Evolutionary conservation across 1,284 basidiomycete genomes (phyloP).

Genomic region (Rugiboletus extremiorientalis): DNA sequence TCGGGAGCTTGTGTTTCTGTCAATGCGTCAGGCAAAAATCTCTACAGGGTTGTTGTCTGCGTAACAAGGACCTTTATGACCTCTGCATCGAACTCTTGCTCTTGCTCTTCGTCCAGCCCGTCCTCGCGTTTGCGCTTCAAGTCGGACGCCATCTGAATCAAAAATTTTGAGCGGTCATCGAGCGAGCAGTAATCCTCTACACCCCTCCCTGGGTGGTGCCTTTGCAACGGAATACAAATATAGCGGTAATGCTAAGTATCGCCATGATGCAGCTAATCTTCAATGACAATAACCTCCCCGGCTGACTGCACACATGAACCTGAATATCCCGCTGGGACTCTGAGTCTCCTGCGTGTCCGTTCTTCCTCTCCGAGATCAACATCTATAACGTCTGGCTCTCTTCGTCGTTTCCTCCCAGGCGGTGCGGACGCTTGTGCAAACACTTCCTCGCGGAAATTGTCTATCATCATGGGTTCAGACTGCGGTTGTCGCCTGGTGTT

Average conservation of each 20-base stretch:
- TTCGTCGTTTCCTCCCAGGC: conserved; percentile 25
- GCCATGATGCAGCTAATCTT: conserved; percentile 30
- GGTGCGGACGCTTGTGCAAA: not conserved
- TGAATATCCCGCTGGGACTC: conserved; percentile 5
- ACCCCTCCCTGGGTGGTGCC: conserved; percentile 16
- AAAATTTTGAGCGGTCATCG: not conserved
- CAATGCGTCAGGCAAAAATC: not conserved
- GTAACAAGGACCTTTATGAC: conserved; percentile 8
- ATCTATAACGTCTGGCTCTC: conserved; percentile 26
- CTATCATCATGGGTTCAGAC: conserved; percentile 43
- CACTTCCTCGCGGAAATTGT: conserved; percentile 50
- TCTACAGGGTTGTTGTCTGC: not conserved
- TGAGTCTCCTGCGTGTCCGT: conserved; percentile 18
- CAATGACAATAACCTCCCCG: conserved; percentile 44
- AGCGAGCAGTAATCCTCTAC: not conserved
- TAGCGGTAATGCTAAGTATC: not conserved
- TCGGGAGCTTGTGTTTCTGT: conserved; percentile 51
- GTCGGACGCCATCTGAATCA: conserved; percentile 22
- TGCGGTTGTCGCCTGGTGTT: conserved; percentile 15
- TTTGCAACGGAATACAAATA: not conserved
- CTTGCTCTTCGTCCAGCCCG: conserved; percentile 1
- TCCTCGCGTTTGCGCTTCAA: conserved; percentile 35
- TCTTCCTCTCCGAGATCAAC: conserved; percentile 29
- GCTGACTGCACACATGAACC: conserved; percentile 13
- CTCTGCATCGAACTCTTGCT: conserved; percentile 2